phyloP scores from a whole-genome alignment of 805 yeast species.

The Phaffomyces thermotolerans region DNA sequence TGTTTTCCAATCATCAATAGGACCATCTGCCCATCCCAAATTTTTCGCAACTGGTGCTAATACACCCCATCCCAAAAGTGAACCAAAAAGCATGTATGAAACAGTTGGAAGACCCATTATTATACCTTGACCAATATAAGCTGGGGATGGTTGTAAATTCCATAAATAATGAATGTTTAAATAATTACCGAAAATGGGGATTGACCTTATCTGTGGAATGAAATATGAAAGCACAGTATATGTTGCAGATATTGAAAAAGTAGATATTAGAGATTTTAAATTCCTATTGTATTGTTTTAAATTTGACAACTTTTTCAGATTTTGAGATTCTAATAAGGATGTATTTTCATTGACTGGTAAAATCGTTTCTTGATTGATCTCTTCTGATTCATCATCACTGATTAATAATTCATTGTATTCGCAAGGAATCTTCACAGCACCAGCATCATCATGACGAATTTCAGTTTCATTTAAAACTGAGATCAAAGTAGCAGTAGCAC shows the following conservation, averaged over 20 bases:
- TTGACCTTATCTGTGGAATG: constrained; percentile 53
- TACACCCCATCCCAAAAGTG: constrained; percentile 85
- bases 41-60: constrained; percentile 73
- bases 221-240: constrained; percentile 72
- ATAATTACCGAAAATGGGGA: constrained; percentile 70
- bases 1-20: constrained; percentile 83
- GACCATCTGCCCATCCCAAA: constrained; percentile 84
- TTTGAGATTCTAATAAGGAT: constrained; percentile 25
- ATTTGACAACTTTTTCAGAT: constrained; percentile 22
- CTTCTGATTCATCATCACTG: constrained; percentile 14
- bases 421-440: constrained; percentile 5
- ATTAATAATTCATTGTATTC: constrained; percentile 13
- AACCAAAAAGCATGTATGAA: constrained; percentile 84
- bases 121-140: constrained; percentile 95
- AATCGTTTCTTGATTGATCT: background rate
- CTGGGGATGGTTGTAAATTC: constrained; percentile 94
- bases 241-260: constrained; percentile 61
- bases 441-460: constrained; percentile 23
- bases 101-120: constrained; percentile 95
- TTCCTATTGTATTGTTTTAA: constrained; percentile 42
- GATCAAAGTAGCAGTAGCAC: constrained; percentile 91
- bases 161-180: constrained; percentile 65
- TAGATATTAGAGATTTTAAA: constrained; percentile 47
- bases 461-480: constrained; percentile 76
- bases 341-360: constrained; percentile 8